Evolutionary conservation across 306 rosid genomes (phyloP).

Genomic region (Sophora flavescens): DNA sequence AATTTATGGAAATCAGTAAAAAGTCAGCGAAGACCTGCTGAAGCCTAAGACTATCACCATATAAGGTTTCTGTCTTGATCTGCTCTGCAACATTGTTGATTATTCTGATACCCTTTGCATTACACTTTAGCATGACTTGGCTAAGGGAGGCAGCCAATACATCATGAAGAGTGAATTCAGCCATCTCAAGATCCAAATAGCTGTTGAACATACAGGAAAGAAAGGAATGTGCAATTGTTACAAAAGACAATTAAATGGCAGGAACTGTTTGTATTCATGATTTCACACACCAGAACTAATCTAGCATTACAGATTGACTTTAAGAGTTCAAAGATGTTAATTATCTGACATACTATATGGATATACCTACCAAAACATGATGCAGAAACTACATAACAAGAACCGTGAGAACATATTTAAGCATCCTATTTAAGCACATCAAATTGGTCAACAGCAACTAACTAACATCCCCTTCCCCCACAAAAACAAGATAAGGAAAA

Average conservation of each 20-base stretch:
- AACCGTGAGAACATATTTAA: not conserved
- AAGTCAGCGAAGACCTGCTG: constrained; percentile 91
- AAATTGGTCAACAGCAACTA: constrained; percentile 12
- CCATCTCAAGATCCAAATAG: constrained; percentile 89
- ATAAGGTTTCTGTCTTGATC: constrained; percentile 63
- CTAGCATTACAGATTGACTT: not conserved
- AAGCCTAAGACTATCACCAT: constrained; percentile 86
- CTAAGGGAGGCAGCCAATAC: constrained; percentile 75
- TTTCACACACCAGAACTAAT: constrained; percentile 23
- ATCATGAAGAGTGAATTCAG: constrained; percentile 79
- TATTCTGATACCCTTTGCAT: constrained; percentile 60
- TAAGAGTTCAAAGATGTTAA: constrained; percentile 9
- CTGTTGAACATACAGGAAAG: constrained; percentile 53
- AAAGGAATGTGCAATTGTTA: constrained; percentile 30
- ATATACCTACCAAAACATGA: constrained; percentile 22
- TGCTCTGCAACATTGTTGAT: constrained; percentile 69
- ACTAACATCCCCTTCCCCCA: not conserved
- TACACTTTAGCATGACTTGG: constrained; percentile 77
- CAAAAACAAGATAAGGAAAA: not conserved
- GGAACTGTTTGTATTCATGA: not conserved
- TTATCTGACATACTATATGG: not conserved
- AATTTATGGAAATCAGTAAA: constrained; percentile 65
- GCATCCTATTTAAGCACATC: constrained; percentile 11
- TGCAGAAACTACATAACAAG: constrained; percentile 19
- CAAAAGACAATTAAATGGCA: constrained; percentile 36